Conservation (phyloP, 768 basidiomycete species). For the Sporobolomyces roseus region DNA sequence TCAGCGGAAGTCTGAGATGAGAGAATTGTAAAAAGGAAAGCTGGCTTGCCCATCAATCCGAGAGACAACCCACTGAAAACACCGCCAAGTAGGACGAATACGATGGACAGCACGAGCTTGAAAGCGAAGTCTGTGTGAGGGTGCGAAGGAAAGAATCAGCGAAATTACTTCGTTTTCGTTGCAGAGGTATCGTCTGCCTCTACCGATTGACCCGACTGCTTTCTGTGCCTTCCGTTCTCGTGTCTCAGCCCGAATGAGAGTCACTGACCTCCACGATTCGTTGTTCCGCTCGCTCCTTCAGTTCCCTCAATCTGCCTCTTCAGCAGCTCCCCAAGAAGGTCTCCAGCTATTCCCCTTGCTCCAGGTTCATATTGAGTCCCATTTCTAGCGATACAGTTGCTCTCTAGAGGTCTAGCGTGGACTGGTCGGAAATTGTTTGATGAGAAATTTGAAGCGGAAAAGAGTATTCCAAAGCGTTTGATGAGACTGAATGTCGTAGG, state of each 20-base stretch:
- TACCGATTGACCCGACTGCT: no score
- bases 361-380: no score
- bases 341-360: background rate
- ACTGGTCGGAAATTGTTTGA: background rate
- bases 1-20: background rate
- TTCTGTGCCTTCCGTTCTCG: no score
- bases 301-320: background rate
- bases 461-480: background rate
- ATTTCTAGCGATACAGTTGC: background rate
- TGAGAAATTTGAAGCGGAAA: background rate
- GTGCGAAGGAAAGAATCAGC: background rate
- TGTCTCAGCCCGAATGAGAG: background rate
- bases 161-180: background rate
- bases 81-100: slow-evolving; percentile 76
- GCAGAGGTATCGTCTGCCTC: no score
- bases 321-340: background rate
- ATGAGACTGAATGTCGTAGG: slow-evolving; percentile 1
- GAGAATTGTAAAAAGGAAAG: background rate
- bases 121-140: slow-evolving; percentile 59
- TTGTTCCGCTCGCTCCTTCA: background rate
- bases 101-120: slow-evolving; percentile 64
- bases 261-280: background rate
- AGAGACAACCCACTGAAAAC: slow-evolving; percentile 68
- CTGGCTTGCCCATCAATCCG: slow-evolving; percentile 53
- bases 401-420: background rate